Evolutionary conservation across 2,329 filamentous ascomycete genomes (phyloP), one percentile per base, ranked within the genome.

Genomic region (Arthroderma sp.): DNA sequence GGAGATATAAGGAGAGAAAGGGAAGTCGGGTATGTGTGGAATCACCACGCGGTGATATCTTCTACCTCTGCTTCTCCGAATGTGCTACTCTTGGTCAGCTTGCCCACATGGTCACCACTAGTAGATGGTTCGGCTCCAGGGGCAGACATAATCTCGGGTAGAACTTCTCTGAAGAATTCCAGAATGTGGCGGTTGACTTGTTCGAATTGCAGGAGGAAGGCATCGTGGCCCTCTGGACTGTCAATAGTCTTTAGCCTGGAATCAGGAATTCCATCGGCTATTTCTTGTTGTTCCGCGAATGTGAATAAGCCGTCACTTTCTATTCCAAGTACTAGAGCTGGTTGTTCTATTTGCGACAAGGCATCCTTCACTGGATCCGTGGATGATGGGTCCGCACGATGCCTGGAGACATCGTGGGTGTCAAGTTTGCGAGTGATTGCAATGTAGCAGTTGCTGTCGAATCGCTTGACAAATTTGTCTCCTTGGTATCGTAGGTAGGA

Each of bases 401-500:
- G 77, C 28, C 88, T 78, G 9, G 87, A 93, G 28, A 98, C 79
- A 61, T 98, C 91, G 63, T 98, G 91, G 0, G 91, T 96, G 61
- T 98, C 91, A 10, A 98, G 77, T 65, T 98, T 98, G 57, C 91
- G 83, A 4, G 91, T 96, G 64, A 98, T 95, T 53, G 91, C 88
- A 54, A 98, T 96, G 68, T 98, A 98, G 68, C 91, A 98, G 63
- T 98, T 98, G 57, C 87, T 85, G 64, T 98, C 91, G 62, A 96
- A 98, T 6, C 91, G 83, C 63, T 85, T 87, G 55, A 96, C 91
- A 56, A 98, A 98, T 64, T 98, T 98, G 55, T 82, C 77, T 45
- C 87, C 89, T 65, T 98, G 91, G 64, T 98, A 98, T 15, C 91
- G 83, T 37, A 98, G 76, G 64, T 98, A 98, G 0, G 88, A 95